Conservation (phyloP, 2,329 filamentous ascomycete species). For the Sporothrix dimorphospora region DNA sequence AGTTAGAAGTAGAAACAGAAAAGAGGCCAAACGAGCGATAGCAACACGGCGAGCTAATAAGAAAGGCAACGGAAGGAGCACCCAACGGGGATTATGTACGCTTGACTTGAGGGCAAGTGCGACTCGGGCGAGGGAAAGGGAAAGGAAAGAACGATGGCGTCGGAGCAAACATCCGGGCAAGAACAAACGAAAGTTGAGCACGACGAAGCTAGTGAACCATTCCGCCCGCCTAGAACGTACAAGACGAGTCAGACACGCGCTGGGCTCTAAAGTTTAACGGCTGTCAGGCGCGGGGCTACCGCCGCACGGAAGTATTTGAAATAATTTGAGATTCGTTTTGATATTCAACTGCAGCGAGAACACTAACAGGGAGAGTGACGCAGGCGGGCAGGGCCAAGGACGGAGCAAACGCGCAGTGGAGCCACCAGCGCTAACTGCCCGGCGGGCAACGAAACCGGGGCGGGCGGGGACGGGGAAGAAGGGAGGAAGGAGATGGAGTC, state of each 20-base stretch:
- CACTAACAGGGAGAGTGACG: too few relatives aligned
- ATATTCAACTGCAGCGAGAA: not conserved
- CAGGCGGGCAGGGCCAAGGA: not conserved
- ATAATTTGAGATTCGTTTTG: not conserved
- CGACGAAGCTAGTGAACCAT: not conserved
- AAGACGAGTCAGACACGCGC: not conserved
- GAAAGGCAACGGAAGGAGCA: not conserved
- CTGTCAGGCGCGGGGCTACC: not conserved
- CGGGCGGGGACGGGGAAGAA: not conserved
- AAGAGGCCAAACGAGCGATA: not conserved
- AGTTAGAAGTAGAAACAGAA: not conserved
- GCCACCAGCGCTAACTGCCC: not conserved
- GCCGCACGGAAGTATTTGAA: not conserved
- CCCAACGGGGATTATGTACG: not conserved
- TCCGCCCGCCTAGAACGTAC: not conserved
- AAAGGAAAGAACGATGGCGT: not conserved
- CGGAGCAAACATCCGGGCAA: not conserved
- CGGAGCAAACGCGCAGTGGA: constrained; percentile 6
- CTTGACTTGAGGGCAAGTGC: not conserved
- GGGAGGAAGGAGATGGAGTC: not conserved
- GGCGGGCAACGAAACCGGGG: constrained; percentile 4
- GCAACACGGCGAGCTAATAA: not conserved
- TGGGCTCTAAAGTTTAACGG: not conserved
- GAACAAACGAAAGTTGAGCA: not conserved
- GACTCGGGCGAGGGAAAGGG: not conserved